Evolutionary conservation across 305 asterid genomes (phyloP).

Genomic region (Withania somnifera): DNA sequence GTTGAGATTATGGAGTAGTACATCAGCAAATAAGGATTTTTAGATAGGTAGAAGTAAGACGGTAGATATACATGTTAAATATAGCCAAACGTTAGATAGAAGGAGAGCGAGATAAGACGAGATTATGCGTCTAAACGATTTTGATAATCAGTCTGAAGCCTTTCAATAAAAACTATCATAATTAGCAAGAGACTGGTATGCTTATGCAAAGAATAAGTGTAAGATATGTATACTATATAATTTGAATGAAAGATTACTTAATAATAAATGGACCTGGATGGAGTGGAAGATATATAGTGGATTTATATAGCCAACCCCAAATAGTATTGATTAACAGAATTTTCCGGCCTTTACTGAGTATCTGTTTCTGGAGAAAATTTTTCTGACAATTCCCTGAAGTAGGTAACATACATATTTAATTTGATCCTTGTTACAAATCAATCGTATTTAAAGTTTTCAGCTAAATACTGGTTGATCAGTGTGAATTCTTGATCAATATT

Average conservation of each 20-base stretch:
- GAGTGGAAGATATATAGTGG: not conserved
- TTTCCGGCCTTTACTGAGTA: not conserved
- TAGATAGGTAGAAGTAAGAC: too few relatives aligned
- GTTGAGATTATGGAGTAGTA: not conserved
- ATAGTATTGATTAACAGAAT: not conserved
- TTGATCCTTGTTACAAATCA: too few relatives aligned
- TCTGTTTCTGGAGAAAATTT: too few relatives aligned
- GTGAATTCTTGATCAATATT: not conserved
- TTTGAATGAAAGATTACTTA: not conserved
- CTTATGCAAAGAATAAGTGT: not conserved
- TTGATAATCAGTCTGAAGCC: not conserved
- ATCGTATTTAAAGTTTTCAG: not conserved
- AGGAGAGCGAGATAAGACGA: not conserved
- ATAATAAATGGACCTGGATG: not conserved
- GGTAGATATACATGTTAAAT: not conserved
- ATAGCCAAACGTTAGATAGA: not conserved
- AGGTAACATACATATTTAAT: too few relatives aligned
- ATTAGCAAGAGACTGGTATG: not conserved
- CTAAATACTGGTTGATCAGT: not conserved
- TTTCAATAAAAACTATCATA: too few relatives aligned
- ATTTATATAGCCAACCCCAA: not conserved
- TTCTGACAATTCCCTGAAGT: too few relatives aligned
- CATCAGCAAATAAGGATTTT: too few relatives aligned
- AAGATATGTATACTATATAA: not conserved
- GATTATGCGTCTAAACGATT: not conserved